A percentile compares a stretch with the other conserved stretches of the same genome.
Conservation (phyloP, 805 yeast species). For the Saturnispora dispora region DNA sequence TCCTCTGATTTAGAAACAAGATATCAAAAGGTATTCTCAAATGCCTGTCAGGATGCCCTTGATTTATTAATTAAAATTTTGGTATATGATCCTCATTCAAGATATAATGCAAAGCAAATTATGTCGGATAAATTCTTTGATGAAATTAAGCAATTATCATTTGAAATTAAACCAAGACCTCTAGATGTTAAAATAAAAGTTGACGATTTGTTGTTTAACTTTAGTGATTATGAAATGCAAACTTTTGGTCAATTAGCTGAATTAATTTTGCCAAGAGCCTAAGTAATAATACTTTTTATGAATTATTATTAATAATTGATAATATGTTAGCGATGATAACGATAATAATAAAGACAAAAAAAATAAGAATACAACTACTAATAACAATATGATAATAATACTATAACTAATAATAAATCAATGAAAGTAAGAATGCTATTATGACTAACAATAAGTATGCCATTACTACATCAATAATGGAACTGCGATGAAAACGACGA, state of each 20-base stretch:
- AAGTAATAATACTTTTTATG: constrained; percentile 1
- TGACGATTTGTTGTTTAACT: constrained; percentile 47
- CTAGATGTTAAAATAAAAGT: constrained; percentile 29
- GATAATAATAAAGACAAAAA: not conserved
- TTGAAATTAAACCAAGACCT: constrained; percentile 28
- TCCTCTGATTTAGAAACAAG: constrained; percentile 21
- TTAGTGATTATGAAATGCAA: constrained; percentile 54
- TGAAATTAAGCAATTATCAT: constrained; percentile 57
- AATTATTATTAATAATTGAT: not conserved
- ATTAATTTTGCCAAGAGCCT: constrained; percentile 19
- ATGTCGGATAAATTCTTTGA: constrained; percentile 85
- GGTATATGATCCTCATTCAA: constrained; percentile 80
- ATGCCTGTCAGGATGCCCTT: constrained; percentile 78
- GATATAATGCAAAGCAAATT: constrained; percentile 74
- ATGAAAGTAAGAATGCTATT: not conserved
- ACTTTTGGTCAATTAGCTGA: constrained; percentile 22
- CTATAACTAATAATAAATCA: not conserved
- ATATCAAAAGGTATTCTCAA: constrained; percentile 58
- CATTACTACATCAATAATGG: not conserved
- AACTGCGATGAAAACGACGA: not conserved
- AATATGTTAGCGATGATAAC: constrained; percentile 3
- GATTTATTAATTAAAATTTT: constrained; percentile 74
- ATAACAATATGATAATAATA: not conserved
- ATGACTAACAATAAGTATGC: not conserved
- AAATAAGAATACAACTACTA: not conserved